A percentile compares a stretch with the other conserved stretches of the same genome.
Conservation (phyloP, 257 asterid genomes). For the Prunella vulgaris region DNA sequence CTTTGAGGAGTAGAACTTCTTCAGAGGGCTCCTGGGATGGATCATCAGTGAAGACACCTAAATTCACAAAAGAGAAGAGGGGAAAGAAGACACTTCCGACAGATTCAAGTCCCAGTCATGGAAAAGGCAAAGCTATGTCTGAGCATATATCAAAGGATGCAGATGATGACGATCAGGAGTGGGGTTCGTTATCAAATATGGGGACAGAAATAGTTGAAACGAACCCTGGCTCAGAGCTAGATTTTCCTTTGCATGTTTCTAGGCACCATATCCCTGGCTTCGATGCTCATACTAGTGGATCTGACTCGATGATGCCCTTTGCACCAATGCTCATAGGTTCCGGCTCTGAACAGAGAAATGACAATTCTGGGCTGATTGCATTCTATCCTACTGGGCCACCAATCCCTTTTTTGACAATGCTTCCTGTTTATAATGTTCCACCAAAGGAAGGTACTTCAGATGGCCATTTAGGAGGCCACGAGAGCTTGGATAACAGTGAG, state of each 20-base stretch:
- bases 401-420: constrained; percentile 87
- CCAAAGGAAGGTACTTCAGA: constrained; percentile 58
- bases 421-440: constrained; percentile 66
- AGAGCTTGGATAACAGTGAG: constrained; percentile 41
- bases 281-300: constrained; percentile 75
- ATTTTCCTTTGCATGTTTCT: constrained; percentile 49
- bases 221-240: constrained; percentile 44
- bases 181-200: constrained; percentile 37
- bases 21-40: constrained; percentile 63
- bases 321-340: constrained; percentile 70
- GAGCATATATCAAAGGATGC: constrained; percentile 37
- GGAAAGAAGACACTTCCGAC: constrained; percentile 33
- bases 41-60: constrained; percentile 37
- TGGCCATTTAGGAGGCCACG: constrained; percentile 55
- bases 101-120: constrained; percentile 33
- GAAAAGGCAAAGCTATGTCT: constrained; percentile 57
- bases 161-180: constrained; percentile 62
- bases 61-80: constrained; percentile 36
- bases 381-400: constrained; percentile 98
- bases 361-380: constrained; percentile 66
- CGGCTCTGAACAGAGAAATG: constrained; percentile 59
- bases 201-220: constrained; percentile 48
- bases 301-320: constrained; percentile 62
- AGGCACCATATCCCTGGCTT: constrained; percentile 46
- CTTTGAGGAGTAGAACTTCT: constrained; percentile 49